Evolutionary conservation across 305 asterid genomes (phyloP).

Genomic region (Coffea humblotiana): DNA sequence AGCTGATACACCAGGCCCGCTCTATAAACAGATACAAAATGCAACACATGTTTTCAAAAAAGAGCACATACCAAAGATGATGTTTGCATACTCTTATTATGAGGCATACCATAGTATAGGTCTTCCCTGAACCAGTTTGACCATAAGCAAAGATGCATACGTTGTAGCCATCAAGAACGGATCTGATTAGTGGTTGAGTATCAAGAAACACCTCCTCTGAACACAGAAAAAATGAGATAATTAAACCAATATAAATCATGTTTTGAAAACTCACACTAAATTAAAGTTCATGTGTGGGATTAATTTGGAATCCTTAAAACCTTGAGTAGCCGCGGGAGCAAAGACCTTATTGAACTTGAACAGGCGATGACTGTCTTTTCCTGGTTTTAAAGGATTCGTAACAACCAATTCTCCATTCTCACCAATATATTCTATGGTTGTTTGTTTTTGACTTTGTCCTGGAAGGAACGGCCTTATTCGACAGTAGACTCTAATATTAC

Average conservation of each 20-base stretch:
- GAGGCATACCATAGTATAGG: conserved; percentile 79
- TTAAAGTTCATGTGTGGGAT: neutral
- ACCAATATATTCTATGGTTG: conserved; percentile 79
- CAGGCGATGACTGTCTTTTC: conserved; percentile 79
- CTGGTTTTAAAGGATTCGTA: conserved; percentile 75
- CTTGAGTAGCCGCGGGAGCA: conserved; percentile 84
- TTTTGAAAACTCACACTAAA: neutral
- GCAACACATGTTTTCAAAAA: neutral
- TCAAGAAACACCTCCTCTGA: conserved; percentile 91
- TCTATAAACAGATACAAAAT: conserved; percentile 37
- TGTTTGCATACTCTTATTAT: neutral
- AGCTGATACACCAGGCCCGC: conserved; percentile 75
- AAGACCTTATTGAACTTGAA: conserved; percentile 95
- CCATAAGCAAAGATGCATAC: conserved; percentile 98
- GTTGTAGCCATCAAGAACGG: conserved; percentile 94
- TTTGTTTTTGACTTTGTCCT: conserved; percentile 66
- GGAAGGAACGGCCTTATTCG: conserved; percentile 89
- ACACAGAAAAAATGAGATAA: neutral
- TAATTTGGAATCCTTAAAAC: conserved; percentile 31
- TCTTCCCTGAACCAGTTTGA: conserved; percentile 96
- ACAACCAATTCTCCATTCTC: conserved; percentile 91
- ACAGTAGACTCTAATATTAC: conserved; percentile 90
- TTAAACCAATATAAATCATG: neutral
- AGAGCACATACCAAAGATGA: neutral
- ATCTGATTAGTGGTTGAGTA: conserved; percentile 88